Conservation (phyloP, 768 basidiomycete genomes). For the Podaxis rugospora region DNA sequence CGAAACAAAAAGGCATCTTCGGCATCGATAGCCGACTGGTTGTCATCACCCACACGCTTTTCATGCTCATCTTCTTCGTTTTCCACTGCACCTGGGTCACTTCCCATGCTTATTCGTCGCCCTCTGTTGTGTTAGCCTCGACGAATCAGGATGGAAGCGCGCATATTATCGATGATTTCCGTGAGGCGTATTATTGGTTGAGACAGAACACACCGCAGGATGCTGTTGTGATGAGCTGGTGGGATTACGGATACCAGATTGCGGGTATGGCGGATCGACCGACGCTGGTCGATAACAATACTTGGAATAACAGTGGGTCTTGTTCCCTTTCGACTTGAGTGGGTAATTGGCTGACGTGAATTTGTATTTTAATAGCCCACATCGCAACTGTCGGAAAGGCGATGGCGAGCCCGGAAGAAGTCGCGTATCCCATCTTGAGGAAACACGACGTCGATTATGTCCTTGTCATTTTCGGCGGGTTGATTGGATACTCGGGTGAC, state of each 20-base stretch:
- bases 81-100: constrained; percentile 98
- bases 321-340: background rate
- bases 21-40: constrained; percentile 79
- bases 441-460: constrained; percentile 99
- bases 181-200: constrained; percentile 99
- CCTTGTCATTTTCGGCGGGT: constrained; percentile 94
- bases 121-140: constrained; percentile 92
- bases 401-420: constrained; percentile 92
- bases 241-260: constrained; percentile 99
- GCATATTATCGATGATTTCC: constrained; percentile 97
- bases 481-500: constrained; percentile 96
- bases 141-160: constrained; percentile 76
- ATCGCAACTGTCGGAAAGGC: constrained; percentile 99
- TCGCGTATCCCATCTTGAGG: constrained; percentile 93
- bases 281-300: constrained; percentile 97
- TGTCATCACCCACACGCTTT: constrained; percentile 70
- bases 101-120: constrained; percentile 91
- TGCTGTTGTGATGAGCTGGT: constrained; percentile 98
- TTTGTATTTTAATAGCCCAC: constrained; percentile 54
- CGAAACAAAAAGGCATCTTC: constrained; percentile 61
- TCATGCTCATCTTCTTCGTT: constrained; percentile 86
- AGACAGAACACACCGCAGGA: constrained; percentile 91
- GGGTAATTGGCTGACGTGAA: background rate
- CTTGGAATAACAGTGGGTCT: constrained; percentile 96
- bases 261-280: constrained; percentile 98